Conservation (phyloP, 176 grass and related monocot species). For the Cenchrus fungigraminus region DNA sequence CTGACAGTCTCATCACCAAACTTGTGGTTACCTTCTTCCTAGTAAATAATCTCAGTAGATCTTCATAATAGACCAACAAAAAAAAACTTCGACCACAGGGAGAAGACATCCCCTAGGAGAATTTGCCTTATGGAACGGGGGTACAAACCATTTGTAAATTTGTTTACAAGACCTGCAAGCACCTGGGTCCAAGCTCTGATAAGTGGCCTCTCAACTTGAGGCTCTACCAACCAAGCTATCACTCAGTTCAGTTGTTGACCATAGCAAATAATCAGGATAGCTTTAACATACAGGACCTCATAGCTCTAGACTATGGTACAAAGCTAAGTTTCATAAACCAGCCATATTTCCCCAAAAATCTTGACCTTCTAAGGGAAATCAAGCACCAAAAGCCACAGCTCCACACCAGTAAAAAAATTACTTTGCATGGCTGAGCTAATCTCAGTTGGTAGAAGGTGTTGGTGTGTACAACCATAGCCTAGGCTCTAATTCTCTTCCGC, state of each 20-base stretch:
- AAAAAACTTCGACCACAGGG: too few species aligned
- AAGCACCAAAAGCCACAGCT: neutral
- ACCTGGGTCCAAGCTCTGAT: neutral
- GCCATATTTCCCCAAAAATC: neutral
- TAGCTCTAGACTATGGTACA: neutral
- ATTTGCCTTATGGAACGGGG: neutral
- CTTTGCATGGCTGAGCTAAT: neutral
- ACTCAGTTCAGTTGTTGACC: neutral
- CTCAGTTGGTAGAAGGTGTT: too few species aligned
- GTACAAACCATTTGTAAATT: neutral
- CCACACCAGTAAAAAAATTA: neutral
- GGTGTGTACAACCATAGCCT: neutral
- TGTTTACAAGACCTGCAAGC: neutral
- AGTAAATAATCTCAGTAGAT: conserved; percentile 12
- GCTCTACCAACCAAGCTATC: neutral
- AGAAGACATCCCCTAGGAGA: too few species aligned
- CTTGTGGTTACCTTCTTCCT: neutral
- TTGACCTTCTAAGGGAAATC: neutral
- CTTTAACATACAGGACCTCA: neutral
- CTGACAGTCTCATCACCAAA: neutral
- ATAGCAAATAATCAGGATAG: conserved; percentile 22
- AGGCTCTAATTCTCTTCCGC: neutral
- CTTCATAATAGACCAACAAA: neutral
- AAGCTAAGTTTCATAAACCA: neutral
- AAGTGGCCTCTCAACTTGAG: neutral